Percentiles rank a stretch among this genome's conserved stretches.
phyloP scores from a whole-genome alignment of 176 grass and related monocot genomes.

The Tillandsia leiboldiana region DNA sequence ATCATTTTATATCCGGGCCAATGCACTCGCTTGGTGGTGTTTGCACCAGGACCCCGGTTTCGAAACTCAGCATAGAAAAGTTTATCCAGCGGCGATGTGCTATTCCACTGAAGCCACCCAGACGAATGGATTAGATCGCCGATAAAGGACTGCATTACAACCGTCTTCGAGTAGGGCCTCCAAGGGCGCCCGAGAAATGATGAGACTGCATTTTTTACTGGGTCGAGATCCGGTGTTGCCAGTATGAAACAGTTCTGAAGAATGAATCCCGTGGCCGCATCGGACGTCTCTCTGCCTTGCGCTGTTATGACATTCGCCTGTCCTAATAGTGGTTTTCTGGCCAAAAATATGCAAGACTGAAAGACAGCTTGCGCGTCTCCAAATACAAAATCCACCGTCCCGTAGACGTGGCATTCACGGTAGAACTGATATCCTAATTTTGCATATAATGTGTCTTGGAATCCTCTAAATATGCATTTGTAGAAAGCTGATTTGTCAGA shows the following conservation, averaged over 20 bases:
- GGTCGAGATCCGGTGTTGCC: background rate
- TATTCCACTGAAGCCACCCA: background rate
- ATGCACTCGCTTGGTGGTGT: background rate
- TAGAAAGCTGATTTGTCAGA: conserved; percentile 57
- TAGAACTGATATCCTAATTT: conserved; percentile 72
- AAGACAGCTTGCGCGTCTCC: conserved; percentile 58
- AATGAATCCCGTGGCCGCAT: background rate
- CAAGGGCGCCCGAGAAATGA: background rate
- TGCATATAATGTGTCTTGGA: conserved; percentile 75
- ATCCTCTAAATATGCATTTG: conserved; percentile 59
- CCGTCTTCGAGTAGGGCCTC: background rate
- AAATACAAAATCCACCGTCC: conserved; percentile 73
- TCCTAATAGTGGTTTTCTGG: conserved; percentile 49
- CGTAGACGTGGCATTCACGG: conserved; percentile 41
- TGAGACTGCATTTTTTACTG: background rate
- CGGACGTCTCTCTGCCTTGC: conserved; percentile 19
- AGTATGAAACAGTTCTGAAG: background rate
- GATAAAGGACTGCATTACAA: background rate
- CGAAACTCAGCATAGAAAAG: background rate
- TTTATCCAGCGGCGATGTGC: background rate
- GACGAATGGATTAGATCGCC: background rate
- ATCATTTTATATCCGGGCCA: background rate
- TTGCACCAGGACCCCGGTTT: background rate
- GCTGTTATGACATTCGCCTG: conserved; percentile 71
- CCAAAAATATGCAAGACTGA: conserved; percentile 55